Percentiles rank a stretch among this genome's conserved stretches.
phyloP scores from a whole-genome alignment of 179 eudicot species.

The Gypsophila paniculata region DNA sequence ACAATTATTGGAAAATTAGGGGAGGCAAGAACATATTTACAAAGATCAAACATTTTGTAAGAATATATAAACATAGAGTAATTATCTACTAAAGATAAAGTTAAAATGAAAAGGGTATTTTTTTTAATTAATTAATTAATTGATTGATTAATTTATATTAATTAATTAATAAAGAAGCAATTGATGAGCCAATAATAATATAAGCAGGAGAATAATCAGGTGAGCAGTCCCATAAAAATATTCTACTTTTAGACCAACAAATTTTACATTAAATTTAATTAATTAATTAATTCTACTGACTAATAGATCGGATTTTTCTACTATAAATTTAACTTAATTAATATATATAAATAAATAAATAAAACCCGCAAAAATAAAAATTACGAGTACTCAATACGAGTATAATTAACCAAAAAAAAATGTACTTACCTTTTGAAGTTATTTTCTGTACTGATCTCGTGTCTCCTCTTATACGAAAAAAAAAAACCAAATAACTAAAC shows the following conservation, averaged over 20 bases:
- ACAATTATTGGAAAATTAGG: too few species aligned
- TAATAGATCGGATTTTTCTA: constrained; percentile 23
- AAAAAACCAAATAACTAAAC: too few species aligned
- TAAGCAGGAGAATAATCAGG: constrained; percentile 23
- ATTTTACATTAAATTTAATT: background rate
- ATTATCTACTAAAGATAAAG: background rate
- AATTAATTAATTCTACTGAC: constrained; percentile 19
- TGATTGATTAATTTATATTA: background rate
- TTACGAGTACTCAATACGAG: too few species aligned
- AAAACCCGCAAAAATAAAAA: background rate
- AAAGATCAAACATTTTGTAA: background rate
- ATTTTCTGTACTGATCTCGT: too few species aligned
- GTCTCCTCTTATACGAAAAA: too few species aligned
- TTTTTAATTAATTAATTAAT: background rate
- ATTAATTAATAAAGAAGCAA: constrained; percentile 14
- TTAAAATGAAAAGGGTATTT: background rate
- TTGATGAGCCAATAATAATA: constrained; percentile 23
- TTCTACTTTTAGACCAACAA: background rate
- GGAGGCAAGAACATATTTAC: too few species aligned
- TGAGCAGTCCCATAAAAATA: constrained; percentile 15
- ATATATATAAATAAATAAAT: too few species aligned
- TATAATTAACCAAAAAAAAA: background rate
- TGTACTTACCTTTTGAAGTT: constrained; percentile 11
- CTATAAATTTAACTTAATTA: background rate
- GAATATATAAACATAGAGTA: background rate